These are phyloP conservation scores for Penicillium glabrum DNA, from an alignment of 2,329 filamentous ascomycete genomes.

Conservation along the genomic window DNA sequence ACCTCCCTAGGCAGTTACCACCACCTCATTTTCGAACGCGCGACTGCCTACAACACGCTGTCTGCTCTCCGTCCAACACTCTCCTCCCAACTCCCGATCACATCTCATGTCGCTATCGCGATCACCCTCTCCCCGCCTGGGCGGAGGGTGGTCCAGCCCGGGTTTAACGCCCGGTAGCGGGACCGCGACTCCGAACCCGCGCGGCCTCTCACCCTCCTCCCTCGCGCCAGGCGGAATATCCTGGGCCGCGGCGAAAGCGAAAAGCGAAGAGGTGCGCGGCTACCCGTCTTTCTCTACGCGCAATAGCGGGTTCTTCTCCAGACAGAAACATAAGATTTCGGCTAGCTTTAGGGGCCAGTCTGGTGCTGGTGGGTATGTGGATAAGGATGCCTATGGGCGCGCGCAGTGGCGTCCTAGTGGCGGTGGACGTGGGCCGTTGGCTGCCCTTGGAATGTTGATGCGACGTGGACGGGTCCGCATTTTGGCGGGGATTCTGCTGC, in stretches of 20 bases:
- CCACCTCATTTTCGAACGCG: background rate
- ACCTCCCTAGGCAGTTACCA: background rate
- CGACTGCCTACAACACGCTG: background rate
- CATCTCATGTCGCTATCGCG: conserved; percentile 78
- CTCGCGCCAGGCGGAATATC: conserved; percentile 52
- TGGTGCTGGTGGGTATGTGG: conserved; percentile 52
- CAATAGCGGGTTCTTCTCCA: conserved; percentile 82
- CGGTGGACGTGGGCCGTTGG: conserved; percentile 31
- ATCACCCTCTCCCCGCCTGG: conserved; percentile 80
- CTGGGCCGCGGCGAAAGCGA: conserved; percentile 81
- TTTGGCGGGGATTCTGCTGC: conserved; percentile 58
- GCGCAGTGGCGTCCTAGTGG: conserved; percentile 48
- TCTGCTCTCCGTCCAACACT: background rate
- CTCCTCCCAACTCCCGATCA: conserved; percentile 46
- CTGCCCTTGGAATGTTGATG: conserved; percentile 50
- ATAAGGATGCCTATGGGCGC: conserved; percentile 70
- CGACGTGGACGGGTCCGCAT: conserved; percentile 66
- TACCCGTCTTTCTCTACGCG: conserved; percentile 78
- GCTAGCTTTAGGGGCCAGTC: conserved; percentile 62
- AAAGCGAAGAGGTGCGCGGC: conserved; percentile 69
- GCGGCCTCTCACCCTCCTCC: conserved; percentile 37
- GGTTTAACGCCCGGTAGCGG: conserved; percentile 73
- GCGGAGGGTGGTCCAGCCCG: conserved; percentile 86
- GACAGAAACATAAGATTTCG: conserved; percentile 79
- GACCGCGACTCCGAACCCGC: conserved; percentile 59